Conservation (phyloP, 1,284 basidiomycete genomes). For the Trametes hirsuta region DNA sequence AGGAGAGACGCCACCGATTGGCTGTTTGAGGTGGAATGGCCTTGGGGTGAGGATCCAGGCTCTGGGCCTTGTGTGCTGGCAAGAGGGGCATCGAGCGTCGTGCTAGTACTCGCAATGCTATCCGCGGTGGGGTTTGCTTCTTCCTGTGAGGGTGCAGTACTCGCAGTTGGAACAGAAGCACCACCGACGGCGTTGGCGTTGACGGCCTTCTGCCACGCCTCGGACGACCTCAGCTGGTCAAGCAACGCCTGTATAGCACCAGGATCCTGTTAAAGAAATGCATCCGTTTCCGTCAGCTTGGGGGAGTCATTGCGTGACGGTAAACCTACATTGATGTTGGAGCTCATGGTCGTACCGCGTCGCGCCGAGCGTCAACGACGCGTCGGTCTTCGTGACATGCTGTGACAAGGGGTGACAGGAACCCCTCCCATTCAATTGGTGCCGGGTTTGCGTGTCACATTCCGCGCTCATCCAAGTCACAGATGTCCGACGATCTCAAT, state of each 20-base stretch:
- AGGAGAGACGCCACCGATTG: constrained; percentile 65
- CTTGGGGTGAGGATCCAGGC: not conserved
- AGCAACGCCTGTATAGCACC: constrained; percentile 65
- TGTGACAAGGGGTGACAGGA: constrained; percentile 11
- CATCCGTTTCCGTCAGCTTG: not conserved
- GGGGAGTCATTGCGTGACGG: not conserved
- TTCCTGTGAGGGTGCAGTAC: constrained; percentile 14
- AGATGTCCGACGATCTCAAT: constrained; percentile 5
- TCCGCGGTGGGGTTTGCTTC: not conserved
- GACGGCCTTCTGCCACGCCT: constrained; percentile 64
- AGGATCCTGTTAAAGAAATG: constrained; percentile 50
- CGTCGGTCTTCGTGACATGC: constrained; percentile 3
- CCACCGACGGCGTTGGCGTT: constrained; percentile 10
- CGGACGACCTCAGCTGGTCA: constrained; percentile 62
- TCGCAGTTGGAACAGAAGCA: constrained; percentile 5
- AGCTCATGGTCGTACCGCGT: constrained; percentile 26
- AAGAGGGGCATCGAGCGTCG: not conserved
- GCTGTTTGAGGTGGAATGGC: constrained; percentile 10
- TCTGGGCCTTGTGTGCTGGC: not conserved
- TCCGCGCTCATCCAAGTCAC: not conserved
- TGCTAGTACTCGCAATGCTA: not conserved
- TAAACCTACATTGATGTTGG: constrained; percentile 40
- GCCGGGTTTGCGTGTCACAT: not conserved
- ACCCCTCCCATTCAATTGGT: not conserved
- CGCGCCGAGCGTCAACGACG: constrained; percentile 7